Conservation (phyloP, 257 asterid species). For the Linderniella brevidens region DNA sequence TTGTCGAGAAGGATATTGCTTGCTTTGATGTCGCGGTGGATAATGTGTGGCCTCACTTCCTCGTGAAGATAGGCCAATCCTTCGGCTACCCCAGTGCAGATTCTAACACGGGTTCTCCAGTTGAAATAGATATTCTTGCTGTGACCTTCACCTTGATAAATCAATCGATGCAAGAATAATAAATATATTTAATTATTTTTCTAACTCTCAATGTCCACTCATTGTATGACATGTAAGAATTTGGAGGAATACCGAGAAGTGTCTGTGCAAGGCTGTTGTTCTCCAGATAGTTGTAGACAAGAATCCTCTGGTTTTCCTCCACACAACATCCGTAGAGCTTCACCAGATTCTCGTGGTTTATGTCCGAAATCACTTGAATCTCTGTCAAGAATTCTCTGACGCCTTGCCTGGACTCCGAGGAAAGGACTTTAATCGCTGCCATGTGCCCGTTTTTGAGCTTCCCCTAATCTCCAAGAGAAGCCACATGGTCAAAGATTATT, state of each 20-base stretch:
- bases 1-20: too few relatives aligned
- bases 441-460: constrained; percentile 54
- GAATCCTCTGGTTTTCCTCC: constrained; percentile 60
- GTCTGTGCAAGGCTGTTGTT: constrained; percentile 77
- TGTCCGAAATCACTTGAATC: constrained; percentile 67
- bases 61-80: too few relatives aligned
- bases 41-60: too few relatives aligned
- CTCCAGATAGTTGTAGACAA: constrained; percentile 83
- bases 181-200: too few relatives aligned
- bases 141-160: too few relatives aligned
- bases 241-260: constrained; percentile 53
- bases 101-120: too few relatives aligned
- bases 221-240: too few relatives aligned
- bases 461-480: constrained; percentile 35
- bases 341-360: constrained; percentile 67
- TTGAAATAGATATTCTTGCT: too few relatives aligned
- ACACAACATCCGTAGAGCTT: constrained; percentile 87
- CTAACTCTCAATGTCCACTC: too few relatives aligned
- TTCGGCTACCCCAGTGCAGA: too few relatives aligned
- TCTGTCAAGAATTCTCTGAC: constrained; percentile 78
- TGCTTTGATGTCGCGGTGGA: too few relatives aligned
- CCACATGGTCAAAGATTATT: constrained; percentile 4
- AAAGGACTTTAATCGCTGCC: constrained; percentile 88
- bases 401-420: constrained; percentile 74
- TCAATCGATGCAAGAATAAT: too few relatives aligned